Evolutionary conservation across 169 alveolate species (phyloP).

Genomic region (Plasmodium knowlesi): DNA sequence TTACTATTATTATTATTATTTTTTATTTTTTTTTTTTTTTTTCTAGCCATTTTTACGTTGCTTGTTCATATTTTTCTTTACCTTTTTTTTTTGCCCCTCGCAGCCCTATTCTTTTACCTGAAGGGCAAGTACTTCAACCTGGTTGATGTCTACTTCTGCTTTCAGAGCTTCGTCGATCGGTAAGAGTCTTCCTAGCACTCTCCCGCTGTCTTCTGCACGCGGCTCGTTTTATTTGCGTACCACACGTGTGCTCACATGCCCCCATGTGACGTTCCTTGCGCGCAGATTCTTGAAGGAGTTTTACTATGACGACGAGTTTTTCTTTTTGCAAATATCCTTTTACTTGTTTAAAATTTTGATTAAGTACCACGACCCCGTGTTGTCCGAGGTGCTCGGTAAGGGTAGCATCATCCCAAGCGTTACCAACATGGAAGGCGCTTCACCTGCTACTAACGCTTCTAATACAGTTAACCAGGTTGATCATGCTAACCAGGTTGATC

Average conservation of each 20-base stretch:
- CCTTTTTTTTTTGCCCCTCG: neutral
- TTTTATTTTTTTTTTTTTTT: neutral
- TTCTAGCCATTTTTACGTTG: neutral
- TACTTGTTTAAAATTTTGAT: conserved; percentile 79
- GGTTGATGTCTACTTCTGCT: conserved; percentile 76
- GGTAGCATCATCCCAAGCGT: neutral
- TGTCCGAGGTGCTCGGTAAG: conserved; percentile 78
- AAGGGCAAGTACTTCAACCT: conserved; percentile 66
- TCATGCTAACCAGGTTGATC: no score
- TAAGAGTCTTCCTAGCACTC: conserved; percentile 1
- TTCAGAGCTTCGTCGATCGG: conserved; percentile 74
- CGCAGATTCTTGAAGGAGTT: conserved; percentile 76
- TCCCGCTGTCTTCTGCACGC: neutral
- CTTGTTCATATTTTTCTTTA: neutral
- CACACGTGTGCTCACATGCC: neutral
- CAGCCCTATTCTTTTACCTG: conserved; percentile 80
- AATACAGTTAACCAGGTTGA: no score
- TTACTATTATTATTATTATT: no score
- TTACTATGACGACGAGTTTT: conserved; percentile 81
- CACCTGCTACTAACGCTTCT: neutral
- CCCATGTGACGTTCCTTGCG: neutral
- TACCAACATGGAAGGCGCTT: neutral
- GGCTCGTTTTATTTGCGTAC: neutral
- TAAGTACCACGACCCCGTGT: conserved; percentile 81
- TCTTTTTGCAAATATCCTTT: conserved; percentile 79